Evolutionary conservation across 148 eudicot genomes (phyloP).

Genomic region (Gaultheria prostrata): DNA sequence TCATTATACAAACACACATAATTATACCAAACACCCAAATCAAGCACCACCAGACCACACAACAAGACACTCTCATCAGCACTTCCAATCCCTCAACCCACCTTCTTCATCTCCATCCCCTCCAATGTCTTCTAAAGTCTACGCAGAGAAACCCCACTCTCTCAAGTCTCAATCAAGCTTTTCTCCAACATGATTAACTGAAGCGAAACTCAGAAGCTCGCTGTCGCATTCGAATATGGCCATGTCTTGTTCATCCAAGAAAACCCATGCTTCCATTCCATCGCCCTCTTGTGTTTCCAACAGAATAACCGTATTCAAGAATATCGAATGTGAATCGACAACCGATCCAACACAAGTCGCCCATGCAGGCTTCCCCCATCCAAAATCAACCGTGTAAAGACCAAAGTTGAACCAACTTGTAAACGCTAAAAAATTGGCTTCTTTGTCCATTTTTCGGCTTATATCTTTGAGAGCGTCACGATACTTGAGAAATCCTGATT

Average conservation of each 20-base stretch:
- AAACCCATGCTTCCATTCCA: constrained; percentile 13
- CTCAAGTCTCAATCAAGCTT: no score
- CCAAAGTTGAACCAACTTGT: constrained; percentile 22
- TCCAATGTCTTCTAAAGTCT: no score
- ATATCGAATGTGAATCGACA: not conserved
- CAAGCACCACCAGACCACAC: no score
- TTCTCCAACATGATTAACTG: not conserved
- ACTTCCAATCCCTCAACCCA: no score
- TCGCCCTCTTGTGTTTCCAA: not conserved
- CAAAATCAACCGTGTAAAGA: constrained; percentile 31
- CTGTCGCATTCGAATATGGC: not conserved
- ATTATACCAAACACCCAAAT: no score
- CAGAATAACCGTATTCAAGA: not conserved
- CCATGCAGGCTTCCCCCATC: constrained; percentile 41
- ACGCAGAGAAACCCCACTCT: no score
- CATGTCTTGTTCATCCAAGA: constrained; percentile 14
- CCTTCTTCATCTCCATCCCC: no score
- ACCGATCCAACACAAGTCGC: constrained; percentile 15
- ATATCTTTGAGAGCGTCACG: not conserved
- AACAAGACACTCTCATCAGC: no score
- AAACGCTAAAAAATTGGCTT: not conserved
- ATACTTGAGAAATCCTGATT: not conserved
- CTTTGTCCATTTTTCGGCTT: not conserved
- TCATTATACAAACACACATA: no score
- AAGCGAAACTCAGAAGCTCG: not conserved